These are phyloP conservation scores for Neocatenulostroma microsporum DNA, from an alignment of 2,329 filamentous ascomycete genomes.

Conservation along the genomic window DNA sequence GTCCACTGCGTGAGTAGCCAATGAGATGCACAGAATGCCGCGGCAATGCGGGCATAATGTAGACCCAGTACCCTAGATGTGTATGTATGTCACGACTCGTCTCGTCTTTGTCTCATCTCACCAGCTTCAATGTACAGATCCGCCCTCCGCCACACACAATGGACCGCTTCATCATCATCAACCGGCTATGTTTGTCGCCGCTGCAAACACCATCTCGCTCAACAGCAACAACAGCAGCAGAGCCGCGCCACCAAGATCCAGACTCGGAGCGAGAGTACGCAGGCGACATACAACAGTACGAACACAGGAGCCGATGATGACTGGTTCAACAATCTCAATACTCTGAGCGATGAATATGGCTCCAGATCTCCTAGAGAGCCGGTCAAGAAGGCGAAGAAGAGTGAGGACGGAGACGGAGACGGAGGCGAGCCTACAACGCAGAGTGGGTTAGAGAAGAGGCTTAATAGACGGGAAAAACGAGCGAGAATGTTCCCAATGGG, in stretches of 20 bases:
- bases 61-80: too few species aligned
- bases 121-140: conserved; percentile 7
- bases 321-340: conserved; percentile 2
- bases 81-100: too few species aligned
- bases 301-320: conserved; percentile 1
- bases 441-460: background rate
- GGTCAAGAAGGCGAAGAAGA: background rate
- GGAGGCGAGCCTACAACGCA: background rate
- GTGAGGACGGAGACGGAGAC: background rate
- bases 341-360: background rate
- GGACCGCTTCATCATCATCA: conserved; percentile 1
- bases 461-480: background rate
- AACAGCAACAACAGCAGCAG: conserved; percentile 1
- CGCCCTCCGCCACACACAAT: conserved; percentile 3
- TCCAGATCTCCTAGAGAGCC: background rate
- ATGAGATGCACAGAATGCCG: too few species aligned
- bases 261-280: background rate
- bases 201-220: conserved; percentile 5
- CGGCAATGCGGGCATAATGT: too few species aligned
- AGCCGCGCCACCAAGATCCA: background rate
- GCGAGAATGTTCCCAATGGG: background rate
- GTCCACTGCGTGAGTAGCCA: too few species aligned
- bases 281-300: background rate
- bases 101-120: too few species aligned
- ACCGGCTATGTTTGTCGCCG: conserved; percentile 6